Evolutionary conservation across 148 eudicot genomes (phyloP).

Genomic region (Rhododendron ovatum): DNA sequence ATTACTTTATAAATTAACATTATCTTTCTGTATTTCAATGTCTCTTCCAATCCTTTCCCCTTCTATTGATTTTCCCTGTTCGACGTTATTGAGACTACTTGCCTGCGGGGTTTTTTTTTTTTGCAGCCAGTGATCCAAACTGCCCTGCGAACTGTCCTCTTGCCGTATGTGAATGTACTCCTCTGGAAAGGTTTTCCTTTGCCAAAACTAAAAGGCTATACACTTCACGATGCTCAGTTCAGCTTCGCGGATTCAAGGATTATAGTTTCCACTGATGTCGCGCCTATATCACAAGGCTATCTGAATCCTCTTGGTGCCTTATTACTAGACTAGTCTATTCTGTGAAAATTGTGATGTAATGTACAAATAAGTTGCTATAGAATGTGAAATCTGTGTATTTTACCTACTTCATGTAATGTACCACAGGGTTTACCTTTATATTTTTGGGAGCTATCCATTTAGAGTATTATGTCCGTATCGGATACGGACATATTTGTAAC

Average conservation of each 20-base stretch:
- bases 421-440: no score
- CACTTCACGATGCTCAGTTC: conserved; percentile 51
- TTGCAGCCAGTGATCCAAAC: conserved; percentile 67
- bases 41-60: not conserved
- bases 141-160: conserved; percentile 37
- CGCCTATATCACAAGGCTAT: conserved; percentile 3
- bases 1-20: not conserved
- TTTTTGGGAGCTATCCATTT: no score
- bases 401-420: no score
- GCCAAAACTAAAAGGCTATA: conserved; percentile 65
- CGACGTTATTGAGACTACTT: no score
- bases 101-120: not conserved
- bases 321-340: not conserved
- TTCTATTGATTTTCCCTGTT: not conserved
- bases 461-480: no score
- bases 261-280: conserved; percentile 49
- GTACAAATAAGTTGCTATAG: not conserved
- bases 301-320: not conserved
- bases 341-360: not conserved
- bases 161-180: conserved; percentile 56
- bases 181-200: conserved; percentile 54
- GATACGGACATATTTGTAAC: no score
- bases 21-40: not conserved
- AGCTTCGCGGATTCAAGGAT: conserved; percentile 42
- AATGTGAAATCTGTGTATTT: not conserved